Conservation (phyloP, 208 protist genomes). For the Acanthamoeba royreba region DNA sequence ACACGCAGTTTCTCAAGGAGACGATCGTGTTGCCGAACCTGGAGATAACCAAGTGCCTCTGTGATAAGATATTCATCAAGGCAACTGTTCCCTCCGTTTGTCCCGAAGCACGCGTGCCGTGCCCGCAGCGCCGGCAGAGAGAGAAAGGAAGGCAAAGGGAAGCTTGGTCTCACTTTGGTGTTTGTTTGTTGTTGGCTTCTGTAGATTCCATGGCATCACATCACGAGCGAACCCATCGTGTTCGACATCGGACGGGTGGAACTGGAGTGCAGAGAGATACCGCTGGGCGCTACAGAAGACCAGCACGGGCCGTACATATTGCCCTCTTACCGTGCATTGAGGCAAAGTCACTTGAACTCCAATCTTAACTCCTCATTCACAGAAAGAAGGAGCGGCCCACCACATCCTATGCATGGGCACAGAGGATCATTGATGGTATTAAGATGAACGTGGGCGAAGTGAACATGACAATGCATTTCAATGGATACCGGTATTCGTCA, state of each 20-base stretch:
- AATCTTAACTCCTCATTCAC: neutral
- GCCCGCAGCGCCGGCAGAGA: no score
- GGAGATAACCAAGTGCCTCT: constrained; percentile 18
- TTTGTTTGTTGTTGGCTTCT: neutral
- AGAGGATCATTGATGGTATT: constrained; percentile 1
- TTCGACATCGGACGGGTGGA: constrained; percentile 13
- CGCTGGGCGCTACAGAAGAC: neutral
- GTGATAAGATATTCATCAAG: neutral
- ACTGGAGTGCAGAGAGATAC: neutral
- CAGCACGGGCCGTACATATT: neutral
- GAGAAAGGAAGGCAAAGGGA: no score
- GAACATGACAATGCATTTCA: constrained; percentile 18
- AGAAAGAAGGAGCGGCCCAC: neutral
- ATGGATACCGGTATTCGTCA: neutral
- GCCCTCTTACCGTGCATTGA: neutral
- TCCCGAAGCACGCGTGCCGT: neutral
- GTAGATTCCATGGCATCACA: constrained; percentile 23
- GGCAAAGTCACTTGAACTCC: no score
- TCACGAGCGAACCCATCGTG: neutral
- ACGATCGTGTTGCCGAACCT: neutral
- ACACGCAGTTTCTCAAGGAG: constrained; percentile 19
- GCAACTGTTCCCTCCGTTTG: neutral
- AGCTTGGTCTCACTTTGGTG: no score
- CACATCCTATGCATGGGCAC: neutral
- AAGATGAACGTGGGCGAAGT: constrained; percentile 40